phyloP scores from a whole-genome alignment of 2,329 filamentous ascomycete species.

The Aspergillus proliferans region DNA sequence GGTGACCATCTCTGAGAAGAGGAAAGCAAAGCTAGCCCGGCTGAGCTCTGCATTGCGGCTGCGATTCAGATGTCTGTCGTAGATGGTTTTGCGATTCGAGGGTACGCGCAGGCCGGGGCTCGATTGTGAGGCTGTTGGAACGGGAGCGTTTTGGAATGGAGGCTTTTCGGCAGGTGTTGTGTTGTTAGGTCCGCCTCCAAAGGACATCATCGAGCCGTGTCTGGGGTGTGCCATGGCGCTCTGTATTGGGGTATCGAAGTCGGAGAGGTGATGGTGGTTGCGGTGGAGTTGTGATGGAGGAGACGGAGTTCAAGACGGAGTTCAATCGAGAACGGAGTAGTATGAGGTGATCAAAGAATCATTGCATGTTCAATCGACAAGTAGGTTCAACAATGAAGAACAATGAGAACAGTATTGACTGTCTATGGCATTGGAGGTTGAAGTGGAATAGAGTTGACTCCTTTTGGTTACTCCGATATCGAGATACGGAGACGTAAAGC shows the following conservation, averaged over 20 bases:
- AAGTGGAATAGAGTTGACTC: not conserved
- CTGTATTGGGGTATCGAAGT: not conserved
- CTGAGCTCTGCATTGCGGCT: slow-evolving; percentile 83
- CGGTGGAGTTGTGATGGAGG: not conserved
- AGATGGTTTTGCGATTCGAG: slow-evolving; percentile 93
- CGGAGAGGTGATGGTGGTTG: not conserved
- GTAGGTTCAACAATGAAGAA: too few species aligned
- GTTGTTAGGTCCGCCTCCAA: slow-evolving; percentile 24
- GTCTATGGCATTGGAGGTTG: not conserved
- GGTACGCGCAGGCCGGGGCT: slow-evolving; percentile 69
- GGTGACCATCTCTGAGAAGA: slow-evolving; percentile 93
- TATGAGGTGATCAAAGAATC: not conserved
- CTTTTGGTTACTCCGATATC: too few species aligned
- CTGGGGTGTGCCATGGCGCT: slow-evolving; percentile 24
- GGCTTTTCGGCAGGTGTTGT: slow-evolving; percentile 22
- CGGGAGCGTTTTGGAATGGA: slow-evolving; percentile 17
- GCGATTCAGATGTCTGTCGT: slow-evolving; percentile 89
- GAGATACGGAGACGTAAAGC: slow-evolving; percentile 9
- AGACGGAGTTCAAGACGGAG: not conserved
- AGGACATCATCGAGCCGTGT: slow-evolving; percentile 27
- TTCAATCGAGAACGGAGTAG: not conserved
- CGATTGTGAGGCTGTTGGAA: slow-evolving; percentile 17
- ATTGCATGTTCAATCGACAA: not conserved
- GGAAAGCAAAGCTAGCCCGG: slow-evolving; percentile 87
- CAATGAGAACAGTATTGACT: not conserved